Evolutionary conservation across 2,329 filamentous ascomycete species (phyloP).

Genomic region (Dactylellina parvicollis): DNA sequence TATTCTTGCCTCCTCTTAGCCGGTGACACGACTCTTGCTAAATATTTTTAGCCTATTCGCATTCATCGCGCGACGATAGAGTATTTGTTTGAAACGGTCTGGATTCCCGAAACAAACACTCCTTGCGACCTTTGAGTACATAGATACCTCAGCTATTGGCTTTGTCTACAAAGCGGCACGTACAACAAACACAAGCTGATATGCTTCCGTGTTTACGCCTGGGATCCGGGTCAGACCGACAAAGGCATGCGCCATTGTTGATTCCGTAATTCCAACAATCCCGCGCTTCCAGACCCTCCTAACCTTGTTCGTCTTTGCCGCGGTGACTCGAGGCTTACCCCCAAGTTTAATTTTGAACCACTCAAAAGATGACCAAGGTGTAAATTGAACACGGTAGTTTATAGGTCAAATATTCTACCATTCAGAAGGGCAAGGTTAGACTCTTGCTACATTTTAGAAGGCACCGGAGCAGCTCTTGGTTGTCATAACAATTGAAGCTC

Average conservation of each 20-base stretch:
- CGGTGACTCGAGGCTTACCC: too few relatives aligned
- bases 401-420: background rate
- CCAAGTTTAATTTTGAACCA: background rate
- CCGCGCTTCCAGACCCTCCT: too few relatives aligned
- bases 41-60: too few relatives aligned
- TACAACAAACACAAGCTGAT: background rate
- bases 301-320: background rate
- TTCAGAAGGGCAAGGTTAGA: constrained; percentile 12
- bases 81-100: too few relatives aligned
- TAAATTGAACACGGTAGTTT: background rate
- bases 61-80: too few relatives aligned
- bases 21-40: too few relatives aligned
- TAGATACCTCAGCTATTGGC: background rate
- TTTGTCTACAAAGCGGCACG: constrained; percentile 48
- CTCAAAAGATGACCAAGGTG: background rate
- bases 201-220: background rate
- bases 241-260: constrained; percentile 13
- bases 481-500: constrained; percentile 35
- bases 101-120: background rate
- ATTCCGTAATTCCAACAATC: background rate
- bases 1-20: too few relatives aligned
- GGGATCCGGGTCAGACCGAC: constrained; percentile 17
- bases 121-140: background rate
- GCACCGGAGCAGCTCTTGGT: background rate
- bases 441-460: constrained; percentile 8